Percentiles rank a stretch among this genome's conserved stretches.
Conservation (phyloP, 768 basidiomycete species). For the Serendipita sp. region DNA sequence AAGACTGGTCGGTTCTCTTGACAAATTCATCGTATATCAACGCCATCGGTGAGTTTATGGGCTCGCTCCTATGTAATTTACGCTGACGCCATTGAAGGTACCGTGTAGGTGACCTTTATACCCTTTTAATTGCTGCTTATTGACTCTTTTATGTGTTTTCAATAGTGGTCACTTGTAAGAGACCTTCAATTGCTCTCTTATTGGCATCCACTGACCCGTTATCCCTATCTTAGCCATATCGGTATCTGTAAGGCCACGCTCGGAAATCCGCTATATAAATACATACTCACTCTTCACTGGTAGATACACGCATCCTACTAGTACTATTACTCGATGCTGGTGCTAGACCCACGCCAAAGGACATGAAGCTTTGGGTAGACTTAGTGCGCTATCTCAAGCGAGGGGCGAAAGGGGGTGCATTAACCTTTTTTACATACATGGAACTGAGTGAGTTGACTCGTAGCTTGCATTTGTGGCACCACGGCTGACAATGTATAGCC, state of each 20-base stretch:
- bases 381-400: slow-evolving; percentile 34
- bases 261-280: background rate
- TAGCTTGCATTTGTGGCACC: background rate
- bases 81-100: slow-evolving; percentile 11
- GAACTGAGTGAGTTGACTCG: slow-evolving; percentile 30
- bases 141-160: background rate
- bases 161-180: slow-evolving; percentile 29
- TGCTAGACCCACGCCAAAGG: slow-evolving; percentile 29
- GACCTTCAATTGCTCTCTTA: background rate
- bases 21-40: slow-evolving; percentile 37
- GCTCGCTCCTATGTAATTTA: background rate
- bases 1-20: slow-evolving; percentile 36
- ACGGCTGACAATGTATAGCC: slow-evolving; percentile 12
- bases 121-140: background rate
- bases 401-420: slow-evolving; percentile 30
- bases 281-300: background rate
- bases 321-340: slow-evolving; percentile 31
- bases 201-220: background rate
- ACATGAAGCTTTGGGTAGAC: slow-evolving; percentile 45
- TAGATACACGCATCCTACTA: slow-evolving; percentile 34
- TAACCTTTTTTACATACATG: slow-evolving; percentile 42
- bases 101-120: slow-evolving; percentile 17
- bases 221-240: slow-evolving; percentile 23
- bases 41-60: slow-evolving; percentile 30
- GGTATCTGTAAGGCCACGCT: slow-evolving; percentile 29